These are phyloP conservation scores for Dactylonectria macrodidyma DNA, from an alignment of 2,329 filamentous ascomycete genomes.

Conservation along the genomic window DNA sequence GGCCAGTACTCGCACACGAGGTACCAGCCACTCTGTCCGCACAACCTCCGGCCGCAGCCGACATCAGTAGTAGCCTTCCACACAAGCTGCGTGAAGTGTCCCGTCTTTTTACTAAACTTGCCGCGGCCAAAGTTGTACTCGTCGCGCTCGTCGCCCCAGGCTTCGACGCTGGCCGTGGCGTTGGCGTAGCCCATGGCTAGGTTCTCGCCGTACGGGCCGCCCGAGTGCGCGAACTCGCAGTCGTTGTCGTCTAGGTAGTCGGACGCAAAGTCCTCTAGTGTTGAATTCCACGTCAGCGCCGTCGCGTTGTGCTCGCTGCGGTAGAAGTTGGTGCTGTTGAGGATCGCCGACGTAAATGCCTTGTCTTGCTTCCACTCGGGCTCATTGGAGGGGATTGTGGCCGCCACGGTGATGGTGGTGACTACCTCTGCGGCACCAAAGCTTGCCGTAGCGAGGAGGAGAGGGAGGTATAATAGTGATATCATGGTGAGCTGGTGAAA, in stretches of 20 bases:
- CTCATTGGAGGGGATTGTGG: slow-evolving; percentile 54
- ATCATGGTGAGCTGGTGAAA: slow-evolving; percentile 36
- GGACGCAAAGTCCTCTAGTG: slow-evolving; percentile 69
- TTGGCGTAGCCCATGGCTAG: slow-evolving; percentile 78
- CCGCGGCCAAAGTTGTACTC: slow-evolving; percentile 72
- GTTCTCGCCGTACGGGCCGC: slow-evolving; percentile 81
- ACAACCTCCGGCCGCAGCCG: slow-evolving; percentile 66
- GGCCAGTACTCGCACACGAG: slow-evolving; percentile 81
- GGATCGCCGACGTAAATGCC: slow-evolving; percentile 67
- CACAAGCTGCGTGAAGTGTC: slow-evolving; percentile 82
- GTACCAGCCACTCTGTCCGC: slow-evolving; percentile 70
- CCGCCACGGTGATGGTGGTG: slow-evolving; percentile 53
- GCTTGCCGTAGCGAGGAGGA: slow-evolving; percentile 25
- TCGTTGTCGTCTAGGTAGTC: slow-evolving; percentile 60
- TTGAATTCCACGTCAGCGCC: slow-evolving; percentile 75
- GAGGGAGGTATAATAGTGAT: slow-evolving; percentile 18
- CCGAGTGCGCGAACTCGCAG: slow-evolving; percentile 69
- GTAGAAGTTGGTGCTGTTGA: slow-evolving; percentile 78
- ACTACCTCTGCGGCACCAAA: slow-evolving; percentile 25
- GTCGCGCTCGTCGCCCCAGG: slow-evolving; percentile 71
- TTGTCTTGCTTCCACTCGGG: slow-evolving; percentile 50
- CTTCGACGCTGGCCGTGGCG: slow-evolving; percentile 71
- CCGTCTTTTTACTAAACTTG: slow-evolving; percentile 72
- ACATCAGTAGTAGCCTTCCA: slow-evolving; percentile 75
- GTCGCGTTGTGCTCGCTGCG: slow-evolving; percentile 74